A percentile compares a stretch with the other conserved stretches of the same genome.
These are phyloP conservation scores for Saccharomycopsis javanensis DNA, from an alignment of 805 yeast species.

Conservation along the genomic window DNA sequence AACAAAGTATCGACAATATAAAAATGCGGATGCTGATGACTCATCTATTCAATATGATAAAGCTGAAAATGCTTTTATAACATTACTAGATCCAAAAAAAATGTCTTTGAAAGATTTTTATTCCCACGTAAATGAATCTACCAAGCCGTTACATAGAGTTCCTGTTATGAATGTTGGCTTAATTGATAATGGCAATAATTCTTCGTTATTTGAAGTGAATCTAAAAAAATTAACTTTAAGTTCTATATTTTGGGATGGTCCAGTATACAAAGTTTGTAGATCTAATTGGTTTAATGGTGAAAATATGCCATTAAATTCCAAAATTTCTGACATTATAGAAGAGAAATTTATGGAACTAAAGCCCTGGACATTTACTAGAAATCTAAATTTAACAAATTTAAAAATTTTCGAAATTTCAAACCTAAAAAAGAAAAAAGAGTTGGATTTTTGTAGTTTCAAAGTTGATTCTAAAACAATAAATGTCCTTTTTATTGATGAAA, in stretches of 20 bases:
- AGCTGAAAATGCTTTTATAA: neutral
- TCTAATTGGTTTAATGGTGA: conserved; percentile 72
- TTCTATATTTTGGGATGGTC: conserved; percentile 87
- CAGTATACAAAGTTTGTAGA: conserved; percentile 69
- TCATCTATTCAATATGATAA: conserved; percentile 8
- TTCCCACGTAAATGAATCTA: neutral
- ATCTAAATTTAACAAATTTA: neutral
- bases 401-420: neutral
- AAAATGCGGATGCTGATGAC: neutral
- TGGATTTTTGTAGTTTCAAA: conserved; percentile 4
- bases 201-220: conserved; percentile 55
- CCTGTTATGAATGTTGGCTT: conserved; percentile 28
- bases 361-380: conserved; percentile 22
- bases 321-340: conserved; percentile 52
- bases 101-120: conserved; percentile 4
- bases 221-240: conserved; percentile 40
- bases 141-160: neutral
- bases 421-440: conserved; percentile 5
- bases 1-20: conserved; percentile 25
- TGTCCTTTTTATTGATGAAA: conserved; percentile 8
- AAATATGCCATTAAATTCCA: conserved; percentile 43
- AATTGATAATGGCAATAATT: conserved; percentile 65
- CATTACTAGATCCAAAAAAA: conserved; percentile 1
- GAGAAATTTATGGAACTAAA: conserved; percentile 35
- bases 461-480: neutral